These are phyloP conservation scores for Pittosporum tobira DNA, from an alignment of 129 eudicot genomes.

Conservation along the genomic window DNA sequence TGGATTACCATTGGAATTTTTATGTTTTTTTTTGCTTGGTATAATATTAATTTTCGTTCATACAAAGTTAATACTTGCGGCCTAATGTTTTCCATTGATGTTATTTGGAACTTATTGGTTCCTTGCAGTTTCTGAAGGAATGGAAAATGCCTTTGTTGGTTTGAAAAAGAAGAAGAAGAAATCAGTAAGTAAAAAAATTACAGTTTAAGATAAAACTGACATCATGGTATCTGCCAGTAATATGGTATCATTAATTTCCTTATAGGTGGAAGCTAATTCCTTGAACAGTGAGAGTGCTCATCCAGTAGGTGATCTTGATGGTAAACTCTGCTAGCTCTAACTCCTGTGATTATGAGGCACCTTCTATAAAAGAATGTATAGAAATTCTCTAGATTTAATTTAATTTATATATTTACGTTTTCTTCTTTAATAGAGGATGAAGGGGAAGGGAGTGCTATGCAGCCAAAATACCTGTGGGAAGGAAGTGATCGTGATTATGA, in stretches of 20 bases:
- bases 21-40: not conserved
- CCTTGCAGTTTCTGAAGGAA: constrained; percentile 39
- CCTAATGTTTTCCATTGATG: not conserved
- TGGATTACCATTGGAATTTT: not conserved
- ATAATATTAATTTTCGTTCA: not conserved
- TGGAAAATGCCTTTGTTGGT: constrained; percentile 58
- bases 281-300: constrained; percentile 36
- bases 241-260: constrained; percentile 8
- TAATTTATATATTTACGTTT: too few species aligned
- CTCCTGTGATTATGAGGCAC: not conserved
- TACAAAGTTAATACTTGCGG: not conserved
- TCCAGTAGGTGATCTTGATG: constrained; percentile 36
- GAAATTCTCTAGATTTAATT: too few species aligned
- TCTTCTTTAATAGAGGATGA: constrained; percentile 24
- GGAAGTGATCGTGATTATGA: constrained; percentile 46
- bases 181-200: constrained; percentile 25
- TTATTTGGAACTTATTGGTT: not conserved
- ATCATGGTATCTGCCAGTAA: not conserved
- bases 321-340: constrained; percentile 7
- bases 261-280: constrained; percentile 46
- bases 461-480: constrained; percentile 41
- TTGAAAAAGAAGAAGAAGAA: constrained; percentile 77
- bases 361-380: not conserved
- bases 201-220: not conserved
- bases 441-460: constrained; percentile 26